These are phyloP conservation scores for Diplocarpon mali DNA, from an alignment of 2,329 filamentous ascomycete species.

Conservation along the genomic window DNA sequence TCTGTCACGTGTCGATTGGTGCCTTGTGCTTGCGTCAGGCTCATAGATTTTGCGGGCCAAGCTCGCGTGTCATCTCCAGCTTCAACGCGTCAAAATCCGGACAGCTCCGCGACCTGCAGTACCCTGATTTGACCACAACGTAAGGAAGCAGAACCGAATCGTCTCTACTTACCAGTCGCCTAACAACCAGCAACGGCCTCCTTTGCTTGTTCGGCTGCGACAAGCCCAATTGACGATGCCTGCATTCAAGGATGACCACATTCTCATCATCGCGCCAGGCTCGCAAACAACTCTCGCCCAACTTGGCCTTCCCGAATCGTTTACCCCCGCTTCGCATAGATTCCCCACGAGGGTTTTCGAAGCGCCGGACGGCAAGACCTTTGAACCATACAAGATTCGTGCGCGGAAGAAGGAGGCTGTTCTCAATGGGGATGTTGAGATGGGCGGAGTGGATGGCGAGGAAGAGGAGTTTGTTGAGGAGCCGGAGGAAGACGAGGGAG, in stretches of 20 bases:
- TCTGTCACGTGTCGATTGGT: no score
- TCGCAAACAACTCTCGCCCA: slow-evolving; percentile 27
- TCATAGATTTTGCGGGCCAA: no score
- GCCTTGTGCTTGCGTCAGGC: no score
- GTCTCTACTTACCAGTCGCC: background rate
- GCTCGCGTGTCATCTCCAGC: no score
- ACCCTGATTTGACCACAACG: no score
- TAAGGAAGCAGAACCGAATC: no score
- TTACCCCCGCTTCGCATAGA: slow-evolving; percentile 79
- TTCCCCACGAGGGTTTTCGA: slow-evolving; percentile 91
- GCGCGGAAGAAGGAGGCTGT: slow-evolving; percentile 42
- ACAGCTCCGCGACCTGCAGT: no score
- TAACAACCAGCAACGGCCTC: background rate
- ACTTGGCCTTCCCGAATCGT: slow-evolving; percentile 27
- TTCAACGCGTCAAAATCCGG: no score
- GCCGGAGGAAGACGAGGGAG: slow-evolving; percentile 74
- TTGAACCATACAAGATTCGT: slow-evolving; percentile 71
- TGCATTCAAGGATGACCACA: slow-evolving; percentile 26
- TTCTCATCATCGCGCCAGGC: slow-evolving; percentile 35
- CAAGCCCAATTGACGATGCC: slow-evolving; percentile 17
- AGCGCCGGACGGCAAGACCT: slow-evolving; percentile 64
- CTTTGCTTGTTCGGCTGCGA: background rate
- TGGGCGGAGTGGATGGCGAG: slow-evolving; percentile 27
- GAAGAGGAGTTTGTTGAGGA: slow-evolving; percentile 79
- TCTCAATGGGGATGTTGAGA: slow-evolving; percentile 27